Conservation (phyloP, 164 flowering plant species). For the Tetracentron sinense region DNA sequence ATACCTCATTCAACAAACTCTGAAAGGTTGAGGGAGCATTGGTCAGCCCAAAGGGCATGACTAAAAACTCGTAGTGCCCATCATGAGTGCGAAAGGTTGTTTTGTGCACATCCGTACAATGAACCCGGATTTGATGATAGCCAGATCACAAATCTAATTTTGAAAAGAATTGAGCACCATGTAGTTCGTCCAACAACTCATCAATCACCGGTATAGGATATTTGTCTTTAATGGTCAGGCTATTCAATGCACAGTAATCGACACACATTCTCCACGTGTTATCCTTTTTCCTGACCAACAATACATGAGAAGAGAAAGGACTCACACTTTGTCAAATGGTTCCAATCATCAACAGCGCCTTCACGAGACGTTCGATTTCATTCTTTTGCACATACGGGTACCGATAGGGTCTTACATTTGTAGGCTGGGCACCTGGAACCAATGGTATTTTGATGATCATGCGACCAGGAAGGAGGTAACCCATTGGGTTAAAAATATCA, state of each 20-base stretch:
- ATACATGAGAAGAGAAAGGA: slow-evolving; percentile 9
- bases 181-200: slow-evolving; percentile 11
- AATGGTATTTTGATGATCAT: slow-evolving; percentile 11
- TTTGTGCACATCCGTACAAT: neutral
- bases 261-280: slow-evolving; percentile 6
- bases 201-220: slow-evolving; percentile 11
- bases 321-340: slow-evolving; percentile 1
- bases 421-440: neutral
- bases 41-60: slow-evolving; percentile 11
- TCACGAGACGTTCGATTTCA: slow-evolving; percentile 3
- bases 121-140: neutral
- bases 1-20: slow-evolving; percentile 1
- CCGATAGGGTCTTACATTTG: slow-evolving; percentile 1
- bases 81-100: slow-evolving; percentile 7
- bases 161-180: neutral
- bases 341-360: slow-evolving; percentile 7
- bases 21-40: slow-evolving; percentile 10
- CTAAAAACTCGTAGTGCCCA: slow-evolving; percentile 5
- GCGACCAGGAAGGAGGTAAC: slow-evolving; percentile 7
- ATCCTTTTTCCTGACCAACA: slow-evolving; percentile 12
- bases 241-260: slow-evolving; percentile 10
- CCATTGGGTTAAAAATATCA: slow-evolving; percentile 1
- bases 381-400: slow-evolving; percentile 3
- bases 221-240: slow-evolving; percentile 2
- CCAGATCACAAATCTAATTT: slow-evolving; percentile 9